Conservation (phyloP, 1,284 basidiomycete genomes). For the Farysia itapuensis region DNA sequence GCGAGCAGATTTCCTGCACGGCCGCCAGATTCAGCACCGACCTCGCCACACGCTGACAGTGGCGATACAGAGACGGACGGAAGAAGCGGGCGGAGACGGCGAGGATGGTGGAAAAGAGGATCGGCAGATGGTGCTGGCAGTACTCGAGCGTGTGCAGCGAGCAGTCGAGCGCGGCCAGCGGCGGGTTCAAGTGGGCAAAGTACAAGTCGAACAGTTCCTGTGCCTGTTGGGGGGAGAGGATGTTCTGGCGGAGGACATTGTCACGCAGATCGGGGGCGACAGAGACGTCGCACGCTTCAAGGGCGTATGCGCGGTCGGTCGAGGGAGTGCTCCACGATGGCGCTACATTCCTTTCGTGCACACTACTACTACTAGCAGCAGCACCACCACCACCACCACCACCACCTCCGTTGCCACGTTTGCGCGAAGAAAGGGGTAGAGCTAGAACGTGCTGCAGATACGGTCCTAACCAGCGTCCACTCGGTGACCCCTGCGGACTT, state of each 20-base stretch:
- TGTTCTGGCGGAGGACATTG: constrained; percentile 21
- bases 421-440: background rate
- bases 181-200: constrained; percentile 40
- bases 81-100: constrained; percentile 84
- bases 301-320: constrained; percentile 4
- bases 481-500: constrained; percentile 23
- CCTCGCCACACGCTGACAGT: constrained; percentile 70
- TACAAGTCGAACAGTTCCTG: constrained; percentile 27
- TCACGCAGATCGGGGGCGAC: constrained; percentile 21
- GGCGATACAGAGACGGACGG: constrained; percentile 69
- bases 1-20: constrained; percentile 71
- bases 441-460: constrained; percentile 20
- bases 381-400: background rate
- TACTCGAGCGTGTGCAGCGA: constrained; percentile 63
- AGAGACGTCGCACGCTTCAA: background rate
- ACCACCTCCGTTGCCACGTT: background rate
- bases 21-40: constrained; percentile 72
- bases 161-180: constrained; percentile 58
- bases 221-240: constrained; percentile 21
- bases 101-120: constrained; percentile 77
- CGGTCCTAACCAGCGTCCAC: constrained; percentile 35
- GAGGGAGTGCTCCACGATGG: constrained; percentile 13
- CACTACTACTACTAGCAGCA: background rate
- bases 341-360: background rate
- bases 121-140: constrained; percentile 72